phyloP scores from a whole-genome alignment of 73 alveolate genomes.

The Symbiodinium natans region DNA sequence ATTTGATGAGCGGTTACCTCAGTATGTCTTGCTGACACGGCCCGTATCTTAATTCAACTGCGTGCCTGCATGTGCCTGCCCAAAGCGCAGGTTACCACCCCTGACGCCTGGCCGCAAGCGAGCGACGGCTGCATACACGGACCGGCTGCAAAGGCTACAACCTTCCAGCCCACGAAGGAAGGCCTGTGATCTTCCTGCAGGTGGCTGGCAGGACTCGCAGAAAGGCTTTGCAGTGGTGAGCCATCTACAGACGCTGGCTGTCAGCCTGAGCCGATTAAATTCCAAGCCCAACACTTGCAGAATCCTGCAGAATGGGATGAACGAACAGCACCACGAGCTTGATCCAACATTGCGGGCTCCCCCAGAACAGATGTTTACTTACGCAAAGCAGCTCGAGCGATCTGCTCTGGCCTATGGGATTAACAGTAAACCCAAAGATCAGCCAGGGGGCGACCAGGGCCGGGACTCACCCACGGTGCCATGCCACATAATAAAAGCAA shows the following conservation, averaged over 20 bases:
- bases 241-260: neutral
- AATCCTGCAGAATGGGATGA: neutral
- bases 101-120: neutral
- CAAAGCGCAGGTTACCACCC: neutral
- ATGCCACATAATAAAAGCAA: no score
- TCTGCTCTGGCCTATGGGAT: conserved; percentile 3
- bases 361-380: neutral
- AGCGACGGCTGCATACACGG: neutral
- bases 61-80: neutral
- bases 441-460: neutral
- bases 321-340: neutral
- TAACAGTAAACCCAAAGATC: neutral
- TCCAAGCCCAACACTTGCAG: neutral
- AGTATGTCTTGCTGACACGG: neutral
- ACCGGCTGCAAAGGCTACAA: neutral
- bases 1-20: neutral
- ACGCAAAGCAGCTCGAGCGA: neutral
- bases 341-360: neutral
- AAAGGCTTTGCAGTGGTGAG: neutral
- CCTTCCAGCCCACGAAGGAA: neutral
- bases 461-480: neutral
- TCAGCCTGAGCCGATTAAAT: neutral
- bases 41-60: neutral
- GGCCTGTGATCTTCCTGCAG: neutral
- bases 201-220: conserved; percentile 8